Evolutionary conservation across 805 yeast species (phyloP).

Genomic region (Wickerhamiella qilinensis): DNA sequence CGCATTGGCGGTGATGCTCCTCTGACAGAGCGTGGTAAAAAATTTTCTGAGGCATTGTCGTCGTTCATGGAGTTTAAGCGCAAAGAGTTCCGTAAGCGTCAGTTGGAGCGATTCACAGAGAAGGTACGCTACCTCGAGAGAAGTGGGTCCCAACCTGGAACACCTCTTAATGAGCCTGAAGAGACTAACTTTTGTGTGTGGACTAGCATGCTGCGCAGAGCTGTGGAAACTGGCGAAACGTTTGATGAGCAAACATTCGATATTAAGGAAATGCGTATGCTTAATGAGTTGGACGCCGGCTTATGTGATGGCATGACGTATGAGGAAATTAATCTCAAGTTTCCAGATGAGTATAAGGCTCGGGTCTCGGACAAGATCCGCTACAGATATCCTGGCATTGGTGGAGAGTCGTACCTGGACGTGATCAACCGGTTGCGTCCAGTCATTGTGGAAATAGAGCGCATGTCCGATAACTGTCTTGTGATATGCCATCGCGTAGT

Average conservation of each 20-base stretch:
- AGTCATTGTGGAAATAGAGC: conserved; percentile 78
- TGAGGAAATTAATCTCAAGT: conserved; percentile 54
- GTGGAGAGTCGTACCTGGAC: conserved; percentile 91
- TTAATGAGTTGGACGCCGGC: conserved; percentile 90
- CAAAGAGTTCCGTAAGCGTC: conserved; percentile 46
- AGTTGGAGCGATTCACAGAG: conserved; percentile 36
- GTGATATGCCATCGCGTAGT: conserved; percentile 85
- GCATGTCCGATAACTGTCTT: conserved; percentile 75
- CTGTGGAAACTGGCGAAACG: conserved; percentile 59
- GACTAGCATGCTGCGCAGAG: conserved; percentile 74
- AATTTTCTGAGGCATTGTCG: conserved; percentile 56
- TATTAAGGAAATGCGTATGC: conserved; percentile 78
- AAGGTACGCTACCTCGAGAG: conserved; percentile 27
- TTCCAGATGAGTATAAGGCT: conserved; percentile 66
- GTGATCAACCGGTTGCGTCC: conserved; percentile 84
- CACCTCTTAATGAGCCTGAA: conserved; percentile 27
- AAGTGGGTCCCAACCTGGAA: conserved; percentile 20
- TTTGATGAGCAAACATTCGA: conserved; percentile 64
- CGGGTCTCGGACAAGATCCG: conserved; percentile 63
- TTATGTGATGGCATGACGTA: conserved; percentile 86
- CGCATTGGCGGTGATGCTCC: conserved; percentile 83
- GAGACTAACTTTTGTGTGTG: conserved; percentile 80
- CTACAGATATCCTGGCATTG: conserved; percentile 91
- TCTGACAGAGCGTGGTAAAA: conserved; percentile 62
- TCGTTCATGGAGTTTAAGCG: conserved; percentile 60